Base-by-base conservation (phyloP, 495 filamentous ascomycete species). In the Daldinia caldariorum region DNA sequence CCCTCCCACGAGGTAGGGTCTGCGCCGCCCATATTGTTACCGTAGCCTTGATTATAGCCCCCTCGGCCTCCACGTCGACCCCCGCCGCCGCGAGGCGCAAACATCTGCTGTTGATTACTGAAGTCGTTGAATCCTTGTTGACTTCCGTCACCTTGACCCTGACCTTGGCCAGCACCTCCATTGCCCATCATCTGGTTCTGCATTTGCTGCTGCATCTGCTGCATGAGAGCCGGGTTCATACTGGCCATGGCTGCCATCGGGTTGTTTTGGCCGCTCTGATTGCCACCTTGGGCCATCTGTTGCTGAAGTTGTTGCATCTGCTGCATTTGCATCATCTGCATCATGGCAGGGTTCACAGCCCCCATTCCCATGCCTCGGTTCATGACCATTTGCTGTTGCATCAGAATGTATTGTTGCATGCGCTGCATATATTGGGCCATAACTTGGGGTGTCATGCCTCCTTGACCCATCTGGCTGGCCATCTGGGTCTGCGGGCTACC, bases 401-500 rank as follows among this genome's bases (percentile, higher is more conserved):
- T 96, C 84, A 96, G 88, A 31, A 99, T 93, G 78, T 97, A 97
- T 77, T 96, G 91, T 77, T 99, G 96, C 92, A 99, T 97, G 26
- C 94, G 89, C 76, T 96, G 92, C 88, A 94, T 93, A 80, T 97
- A 97, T 79, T 97, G 93, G 2, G 95, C 95, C 94, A 99, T 97
- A 86, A 97, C 88, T 74, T 96, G 92, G 0, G 95, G 95, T 8
- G 91, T 94, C 89, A 98, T 93, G 34, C 90, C 90, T 47, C 87
- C 81, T 79, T 88, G 72, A 59, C 79, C 69, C 73, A 78, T 78
- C 53, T 75, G 80, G 45, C 76, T 83, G 37, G 70, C 72, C 61
- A 82, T 81, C 69, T 78, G 81, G 38, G 78, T 79, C 64, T 76
- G 77, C 54, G 74, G 74, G 58, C 78, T 78, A 10, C 78, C 77